phyloP scores from a whole-genome alignment of 768 basidiomycete species.

The Dentipellis sp. region DNA sequence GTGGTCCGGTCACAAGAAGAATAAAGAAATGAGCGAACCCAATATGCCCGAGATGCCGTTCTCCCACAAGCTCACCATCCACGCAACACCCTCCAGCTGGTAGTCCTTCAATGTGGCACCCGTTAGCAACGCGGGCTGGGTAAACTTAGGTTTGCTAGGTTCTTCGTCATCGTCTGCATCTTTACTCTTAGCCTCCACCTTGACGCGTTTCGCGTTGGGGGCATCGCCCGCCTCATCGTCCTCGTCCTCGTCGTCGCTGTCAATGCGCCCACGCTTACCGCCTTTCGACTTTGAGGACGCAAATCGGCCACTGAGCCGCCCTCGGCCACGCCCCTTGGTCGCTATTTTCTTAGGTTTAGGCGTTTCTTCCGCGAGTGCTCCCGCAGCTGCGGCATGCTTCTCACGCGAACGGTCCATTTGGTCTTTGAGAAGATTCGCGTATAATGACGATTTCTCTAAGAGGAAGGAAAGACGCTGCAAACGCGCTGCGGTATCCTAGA shows the following conservation, averaged over 20 bases:
- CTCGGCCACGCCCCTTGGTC: neutral
- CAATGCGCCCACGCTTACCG: slow-evolving; percentile 6
- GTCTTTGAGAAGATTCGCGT: slow-evolving; percentile 58
- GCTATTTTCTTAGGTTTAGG: slow-evolving; percentile 7
- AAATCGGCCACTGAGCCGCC: slow-evolving; percentile 7
- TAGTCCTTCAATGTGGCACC: slow-evolving; percentile 84
- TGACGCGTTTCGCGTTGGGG: slow-evolving; percentile 17
- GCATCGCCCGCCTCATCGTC: slow-evolving; percentile 12
- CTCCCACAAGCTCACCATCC: slow-evolving; percentile 86
- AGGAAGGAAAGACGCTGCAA: slow-evolving; percentile 51
- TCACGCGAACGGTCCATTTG: slow-evolving; percentile 50
- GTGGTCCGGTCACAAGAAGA: neutral
- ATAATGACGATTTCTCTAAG: slow-evolving; percentile 70
- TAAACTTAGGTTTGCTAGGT: slow-evolving; percentile 24
- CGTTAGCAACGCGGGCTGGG: slow-evolving; percentile 73
- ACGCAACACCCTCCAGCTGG: slow-evolving; percentile 89
- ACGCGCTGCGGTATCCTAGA: slow-evolving; percentile 43
- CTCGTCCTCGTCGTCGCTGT: slow-evolving; percentile 11
- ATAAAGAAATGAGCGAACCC: slow-evolving; percentile 30
- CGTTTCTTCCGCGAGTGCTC: slow-evolving; percentile 4
- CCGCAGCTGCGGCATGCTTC: slow-evolving; percentile 6
- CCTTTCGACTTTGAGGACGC: neutral
- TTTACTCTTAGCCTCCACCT: slow-evolving; percentile 1
- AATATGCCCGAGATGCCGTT: slow-evolving; percentile 79
- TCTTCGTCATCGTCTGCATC: neutral